Percentiles rank a stretch among this genome's conserved stretches.
Conservation (phyloP, 768 basidiomycete genomes). For the Chalciporus pseudorubinellus region DNA sequence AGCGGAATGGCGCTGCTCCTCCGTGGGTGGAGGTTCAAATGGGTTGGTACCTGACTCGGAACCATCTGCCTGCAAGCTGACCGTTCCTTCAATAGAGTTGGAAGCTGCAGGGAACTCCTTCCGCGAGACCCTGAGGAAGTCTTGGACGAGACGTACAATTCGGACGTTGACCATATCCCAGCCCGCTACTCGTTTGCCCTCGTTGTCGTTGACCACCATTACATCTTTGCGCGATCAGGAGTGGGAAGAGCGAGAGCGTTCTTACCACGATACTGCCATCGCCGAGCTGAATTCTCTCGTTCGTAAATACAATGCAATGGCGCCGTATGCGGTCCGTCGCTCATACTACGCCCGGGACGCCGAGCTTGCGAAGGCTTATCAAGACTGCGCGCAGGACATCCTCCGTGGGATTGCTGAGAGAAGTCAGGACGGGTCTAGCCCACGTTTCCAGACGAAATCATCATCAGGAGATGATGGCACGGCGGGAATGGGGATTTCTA, state of each 20-base stretch:
- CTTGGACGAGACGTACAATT: conserved; percentile 75
- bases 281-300: conserved; percentile 73
- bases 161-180: conserved; percentile 52
- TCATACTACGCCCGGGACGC: conserved; percentile 52
- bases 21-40: conserved; percentile 85
- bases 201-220: conserved; percentile 36
- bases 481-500: neutral
- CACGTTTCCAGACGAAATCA: conserved; percentile 3
- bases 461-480: conserved; percentile 6
- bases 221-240: conserved; percentile 54
- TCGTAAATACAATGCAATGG: conserved; percentile 75
- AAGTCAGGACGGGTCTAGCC: conserved; percentile 3
- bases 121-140: conserved; percentile 58
- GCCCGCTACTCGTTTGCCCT: conserved; percentile 40
- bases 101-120: conserved; percentile 61
- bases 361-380: conserved; percentile 58
- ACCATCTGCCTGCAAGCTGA: conserved; percentile 1
- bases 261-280: conserved; percentile 68
- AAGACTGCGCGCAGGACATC: conserved; percentile 53
- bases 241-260: conserved; percentile 67
- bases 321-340: conserved; percentile 75
- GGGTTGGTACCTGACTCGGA: conserved; percentile 41
- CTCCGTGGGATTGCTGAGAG: conserved; percentile 37
- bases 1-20: conserved; percentile 77
- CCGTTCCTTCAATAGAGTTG: conserved; percentile 47